phyloP scores from a whole-genome alignment of 495 filamentous ascomycete genomes.

The Daldinia decipiens region DNA sequence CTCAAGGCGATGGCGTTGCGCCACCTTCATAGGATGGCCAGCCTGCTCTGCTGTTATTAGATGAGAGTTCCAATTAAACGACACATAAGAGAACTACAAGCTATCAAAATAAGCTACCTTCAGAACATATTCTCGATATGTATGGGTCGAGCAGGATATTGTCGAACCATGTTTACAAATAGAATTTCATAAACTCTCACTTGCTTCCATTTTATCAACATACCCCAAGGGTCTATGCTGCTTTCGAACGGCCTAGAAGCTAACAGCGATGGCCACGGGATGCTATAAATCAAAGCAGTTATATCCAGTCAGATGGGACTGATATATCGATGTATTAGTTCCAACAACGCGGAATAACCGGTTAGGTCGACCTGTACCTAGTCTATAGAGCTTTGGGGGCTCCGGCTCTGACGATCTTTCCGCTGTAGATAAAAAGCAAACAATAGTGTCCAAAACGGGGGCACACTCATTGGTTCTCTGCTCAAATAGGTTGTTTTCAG shows the following conservation, averaged over 20 bases:
- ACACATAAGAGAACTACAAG: background rate
- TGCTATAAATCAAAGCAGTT: background rate
- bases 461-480: background rate
- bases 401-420: background rate
- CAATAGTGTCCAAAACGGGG: background rate
- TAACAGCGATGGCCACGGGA: background rate
- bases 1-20: slow-evolving; percentile 46
- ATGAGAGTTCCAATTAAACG: background rate
- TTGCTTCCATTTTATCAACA: background rate
- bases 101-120: background rate
- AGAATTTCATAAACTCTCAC: background rate
- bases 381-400: background rate
- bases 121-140: background rate
- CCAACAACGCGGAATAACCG: background rate
- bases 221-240: background rate
- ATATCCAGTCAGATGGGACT: background rate
- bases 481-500: background rate
- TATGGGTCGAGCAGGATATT: background rate
- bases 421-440: background rate
- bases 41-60: background rate
- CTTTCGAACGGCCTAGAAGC: background rate
- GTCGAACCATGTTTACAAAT: background rate
- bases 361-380: background rate
- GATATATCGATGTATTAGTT: background rate
- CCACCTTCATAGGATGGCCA: slow-evolving; percentile 2